Conservation (phyloP, 805 yeast species). For the Myxozyma kluyveri region DNA sequence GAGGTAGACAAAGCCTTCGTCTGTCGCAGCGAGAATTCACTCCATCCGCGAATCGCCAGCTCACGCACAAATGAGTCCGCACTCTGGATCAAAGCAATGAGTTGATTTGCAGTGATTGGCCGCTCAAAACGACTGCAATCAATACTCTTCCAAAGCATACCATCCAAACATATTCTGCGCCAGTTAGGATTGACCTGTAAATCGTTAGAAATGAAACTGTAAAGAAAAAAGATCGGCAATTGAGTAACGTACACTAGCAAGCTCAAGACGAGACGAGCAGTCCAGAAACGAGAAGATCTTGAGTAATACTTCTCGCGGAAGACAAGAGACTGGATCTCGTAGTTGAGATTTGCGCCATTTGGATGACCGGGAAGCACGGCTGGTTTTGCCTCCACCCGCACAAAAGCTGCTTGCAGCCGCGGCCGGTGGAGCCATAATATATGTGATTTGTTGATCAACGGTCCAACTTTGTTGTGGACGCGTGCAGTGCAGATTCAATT, state of each 20-base stretch:
- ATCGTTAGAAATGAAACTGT: neutral
- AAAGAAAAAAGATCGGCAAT: neutral
- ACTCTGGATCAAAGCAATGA: conserved; percentile 4
- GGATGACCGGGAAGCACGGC: neutral
- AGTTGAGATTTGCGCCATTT: neutral
- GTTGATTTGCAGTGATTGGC: conserved; percentile 10
- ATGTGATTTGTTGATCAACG: no score
- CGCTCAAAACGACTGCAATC: conserved; percentile 8
- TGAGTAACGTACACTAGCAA: conserved; percentile 5
- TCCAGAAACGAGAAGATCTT: conserved; percentile 5
- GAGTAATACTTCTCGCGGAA: conserved; percentile 18
- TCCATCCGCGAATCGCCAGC: conserved; percentile 21
- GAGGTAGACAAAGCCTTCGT: conserved; percentile 7
- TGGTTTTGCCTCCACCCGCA: no score
- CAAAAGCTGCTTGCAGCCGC: no score
- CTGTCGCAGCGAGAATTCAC: conserved; percentile 6
- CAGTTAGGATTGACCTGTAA: conserved; percentile 12
- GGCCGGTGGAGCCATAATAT: no score
- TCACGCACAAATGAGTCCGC: conserved; percentile 16
- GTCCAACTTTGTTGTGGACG: no score
- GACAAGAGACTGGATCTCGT: conserved; percentile 1
- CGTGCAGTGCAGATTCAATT: no score
- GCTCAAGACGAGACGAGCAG: neutral
- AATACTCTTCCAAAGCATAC: conserved; percentile 22
- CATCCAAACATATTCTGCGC: conserved; percentile 22